phyloP scores from a whole-genome alignment of 73 alveolate species.

The Paramecium caudatum region DNA sequence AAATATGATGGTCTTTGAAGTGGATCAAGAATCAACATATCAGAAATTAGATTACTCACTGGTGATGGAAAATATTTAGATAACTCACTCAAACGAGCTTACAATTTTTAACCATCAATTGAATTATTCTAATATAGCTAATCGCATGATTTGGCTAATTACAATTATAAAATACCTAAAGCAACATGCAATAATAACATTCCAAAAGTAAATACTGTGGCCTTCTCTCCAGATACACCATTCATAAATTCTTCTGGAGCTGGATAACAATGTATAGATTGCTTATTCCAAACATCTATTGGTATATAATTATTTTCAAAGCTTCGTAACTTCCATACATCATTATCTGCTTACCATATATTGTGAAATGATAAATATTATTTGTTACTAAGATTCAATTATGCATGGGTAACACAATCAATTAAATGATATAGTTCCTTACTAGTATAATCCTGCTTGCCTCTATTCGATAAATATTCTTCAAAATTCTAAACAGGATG shows the following conservation, averaged over 20 bases:
- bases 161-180: not conserved
- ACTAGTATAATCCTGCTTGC: not conserved
- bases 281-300: not conserved
- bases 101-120: not conserved
- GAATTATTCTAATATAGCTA: constrained; percentile 15
- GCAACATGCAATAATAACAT: constrained; percentile 37
- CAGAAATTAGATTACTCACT: not conserved
- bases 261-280: constrained; percentile 19
- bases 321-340: constrained; percentile 54
- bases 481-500: constrained; percentile 23
- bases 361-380: constrained; percentile 12
- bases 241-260: constrained; percentile 39
- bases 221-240: not conserved
- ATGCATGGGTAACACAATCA: constrained; percentile 42
- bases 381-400: not conserved
- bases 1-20: not conserved
- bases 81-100: not conserved
- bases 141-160: constrained; percentile 32
- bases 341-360: constrained; percentile 11
- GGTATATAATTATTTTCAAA: constrained; percentile 6
- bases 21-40: not conserved
- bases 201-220: constrained; percentile 42
- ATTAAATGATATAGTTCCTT: constrained; percentile 15
- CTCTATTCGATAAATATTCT: constrained; percentile 17
- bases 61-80: not conserved